Evolutionary conservation across 2,329 filamentous ascomycete genomes (phyloP).

Genomic region (Scortechinia acanthostroma): DNA sequence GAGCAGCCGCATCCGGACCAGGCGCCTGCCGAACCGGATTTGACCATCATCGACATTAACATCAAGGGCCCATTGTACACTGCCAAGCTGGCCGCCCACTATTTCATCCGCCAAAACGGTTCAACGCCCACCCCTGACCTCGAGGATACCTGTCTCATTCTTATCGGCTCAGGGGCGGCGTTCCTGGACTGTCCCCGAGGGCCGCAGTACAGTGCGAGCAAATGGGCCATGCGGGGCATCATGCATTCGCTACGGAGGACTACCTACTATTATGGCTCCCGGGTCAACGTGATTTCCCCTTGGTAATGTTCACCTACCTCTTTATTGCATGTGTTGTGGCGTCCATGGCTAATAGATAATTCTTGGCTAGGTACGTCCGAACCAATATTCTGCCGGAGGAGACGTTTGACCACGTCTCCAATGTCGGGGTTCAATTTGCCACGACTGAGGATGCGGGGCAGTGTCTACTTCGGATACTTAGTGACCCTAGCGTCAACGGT

Average conservation of each 20-base stretch:
- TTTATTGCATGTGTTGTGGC: no score
- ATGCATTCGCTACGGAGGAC: slow-evolving; percentile 22
- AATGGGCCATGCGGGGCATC: slow-evolving; percentile 25
- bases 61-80: slow-evolving; percentile 16
- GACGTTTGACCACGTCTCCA: slow-evolving; percentile 12
- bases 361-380: slow-evolving; percentile 17
- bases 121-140: slow-evolving; percentile 9
- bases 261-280: slow-evolving; percentile 17
- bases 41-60: slow-evolving; percentile 16
- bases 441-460: slow-evolving; percentile 12
- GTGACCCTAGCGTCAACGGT: slow-evolving; percentile 15
- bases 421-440: slow-evolving; percentile 16
- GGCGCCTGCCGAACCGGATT: slow-evolving; percentile 12
- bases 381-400: slow-evolving; percentile 18
- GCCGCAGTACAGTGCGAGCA: slow-evolving; percentile 22
- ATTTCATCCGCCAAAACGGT: slow-evolving; percentile 21
- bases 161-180: slow-evolving; percentile 21
- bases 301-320: slow-evolving; percentile 18
- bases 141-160: slow-evolving; percentile 17
- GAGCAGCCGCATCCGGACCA: slow-evolving; percentile 6
- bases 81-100: slow-evolving; percentile 19
- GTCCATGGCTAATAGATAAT: neutral
- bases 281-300: slow-evolving; percentile 24
- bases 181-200: slow-evolving; percentile 19
- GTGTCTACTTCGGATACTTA: slow-evolving; percentile 14